Conservation (phyloP, 257 asterid genomes). For the Przewalskia tangutica region DNA sequence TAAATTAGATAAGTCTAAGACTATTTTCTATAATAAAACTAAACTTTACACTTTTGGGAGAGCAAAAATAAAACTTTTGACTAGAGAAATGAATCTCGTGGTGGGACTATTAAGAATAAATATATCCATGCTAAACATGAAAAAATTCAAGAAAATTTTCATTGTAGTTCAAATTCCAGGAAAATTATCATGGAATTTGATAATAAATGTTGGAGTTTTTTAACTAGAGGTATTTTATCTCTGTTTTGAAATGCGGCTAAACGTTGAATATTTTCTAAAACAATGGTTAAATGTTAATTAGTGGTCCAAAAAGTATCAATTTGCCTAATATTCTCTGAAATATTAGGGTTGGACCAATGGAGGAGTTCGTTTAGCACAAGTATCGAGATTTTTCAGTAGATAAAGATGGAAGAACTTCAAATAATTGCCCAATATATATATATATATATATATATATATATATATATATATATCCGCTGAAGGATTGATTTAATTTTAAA, state of each 20-base stretch:
- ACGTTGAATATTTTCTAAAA: not conserved
- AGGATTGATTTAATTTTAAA: no score
- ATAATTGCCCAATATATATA: not conserved
- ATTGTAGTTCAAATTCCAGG: no score
- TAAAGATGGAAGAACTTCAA: not conserved
- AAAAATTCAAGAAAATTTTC: no score
- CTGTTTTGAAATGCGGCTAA: not conserved
- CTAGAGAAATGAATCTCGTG: not conserved
- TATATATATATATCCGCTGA: not conserved
- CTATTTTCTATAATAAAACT: no score
- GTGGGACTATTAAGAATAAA: not conserved
- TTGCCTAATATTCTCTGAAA: not conserved
- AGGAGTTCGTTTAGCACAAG: not conserved
- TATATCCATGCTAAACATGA: no score
- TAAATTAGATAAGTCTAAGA: no score
- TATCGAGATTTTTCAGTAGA: not conserved
- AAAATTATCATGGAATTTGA: no score
- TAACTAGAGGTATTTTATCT: no score
- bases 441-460: not conserved
- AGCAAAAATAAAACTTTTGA: no score
- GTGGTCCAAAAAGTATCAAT: not conserved
- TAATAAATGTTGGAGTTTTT: no score
- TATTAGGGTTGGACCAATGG: not conserved
- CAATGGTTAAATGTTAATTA: not conserved
- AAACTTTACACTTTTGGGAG: not conserved